A percentile compares a stretch with the other conserved stretches of the same genome.
Conservation (phyloP, 352 stramenopile genomes). For the Phytopythium oedochilum region DNA sequence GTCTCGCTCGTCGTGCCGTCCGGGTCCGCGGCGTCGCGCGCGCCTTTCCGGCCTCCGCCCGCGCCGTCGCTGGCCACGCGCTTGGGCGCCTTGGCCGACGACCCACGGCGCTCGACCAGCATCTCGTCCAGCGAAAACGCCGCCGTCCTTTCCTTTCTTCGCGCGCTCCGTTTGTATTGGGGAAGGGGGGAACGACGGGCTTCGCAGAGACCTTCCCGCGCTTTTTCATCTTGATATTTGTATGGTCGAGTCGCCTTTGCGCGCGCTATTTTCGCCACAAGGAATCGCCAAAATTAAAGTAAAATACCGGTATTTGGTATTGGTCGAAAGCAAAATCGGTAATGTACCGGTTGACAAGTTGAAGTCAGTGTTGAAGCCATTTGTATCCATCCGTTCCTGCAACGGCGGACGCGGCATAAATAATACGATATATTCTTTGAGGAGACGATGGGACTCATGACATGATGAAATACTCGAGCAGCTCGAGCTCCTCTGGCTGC, state of each 20-base stretch:
- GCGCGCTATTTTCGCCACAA: background rate
- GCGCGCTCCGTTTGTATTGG: background rate
- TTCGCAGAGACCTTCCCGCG: background rate
- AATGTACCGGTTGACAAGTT: too few relatives aligned
- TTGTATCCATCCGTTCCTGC: too few relatives aligned
- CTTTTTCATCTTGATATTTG: background rate
- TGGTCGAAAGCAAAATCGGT: background rate
- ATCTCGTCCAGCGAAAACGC: background rate
- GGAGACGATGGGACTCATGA: too few relatives aligned
- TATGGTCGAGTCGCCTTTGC: background rate
- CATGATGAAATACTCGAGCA: slow-evolving; percentile 77
- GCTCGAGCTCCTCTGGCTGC: slow-evolving; percentile 47
- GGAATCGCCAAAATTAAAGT: background rate
- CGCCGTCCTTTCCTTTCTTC: background rate
- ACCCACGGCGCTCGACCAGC: slow-evolving; percentile 13
- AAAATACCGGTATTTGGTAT: background rate
- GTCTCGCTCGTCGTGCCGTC: slow-evolving; percentile 23
- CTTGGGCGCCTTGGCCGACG: slow-evolving; percentile 22
- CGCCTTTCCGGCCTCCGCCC: slow-evolving; percentile 7
- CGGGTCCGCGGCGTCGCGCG: slow-evolving; percentile 3
- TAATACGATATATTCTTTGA: background rate
- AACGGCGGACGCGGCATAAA: background rate
- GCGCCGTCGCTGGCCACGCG: slow-evolving; percentile 10
- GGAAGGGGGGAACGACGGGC: background rate
- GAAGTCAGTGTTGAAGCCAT: too few relatives aligned